A percentile compares a stretch with the other conserved stretches of the same genome.
Conservation (phyloP, 2,329 filamentous ascomycete genomes). For the Alternaria triticina region DNA sequence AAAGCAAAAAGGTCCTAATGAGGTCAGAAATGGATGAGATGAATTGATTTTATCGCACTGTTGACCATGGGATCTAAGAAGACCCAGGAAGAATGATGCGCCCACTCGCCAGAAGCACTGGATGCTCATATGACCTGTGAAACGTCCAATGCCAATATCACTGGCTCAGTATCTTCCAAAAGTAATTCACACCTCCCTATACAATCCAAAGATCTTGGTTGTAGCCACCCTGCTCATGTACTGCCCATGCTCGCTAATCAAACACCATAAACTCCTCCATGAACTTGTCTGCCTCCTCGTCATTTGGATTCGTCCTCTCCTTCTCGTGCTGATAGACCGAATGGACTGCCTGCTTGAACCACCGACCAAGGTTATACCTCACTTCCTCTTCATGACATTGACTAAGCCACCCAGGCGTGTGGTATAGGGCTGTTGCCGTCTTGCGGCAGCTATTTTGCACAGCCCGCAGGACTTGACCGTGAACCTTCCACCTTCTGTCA, state of each 20-base stretch:
- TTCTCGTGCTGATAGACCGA: not conserved
- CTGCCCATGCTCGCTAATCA: not conserved
- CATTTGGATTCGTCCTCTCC: not conserved
- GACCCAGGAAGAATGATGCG: not conserved
- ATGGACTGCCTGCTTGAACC: not conserved
- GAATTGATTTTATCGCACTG: not conserved
- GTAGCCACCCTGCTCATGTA: not conserved
- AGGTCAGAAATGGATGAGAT: not conserved
- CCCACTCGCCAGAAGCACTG: not conserved
- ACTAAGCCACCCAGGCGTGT: not conserved
- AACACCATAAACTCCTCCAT: slow-evolving; percentile 10
- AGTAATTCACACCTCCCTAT: not conserved
- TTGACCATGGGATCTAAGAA: not conserved
- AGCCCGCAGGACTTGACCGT: not conserved
- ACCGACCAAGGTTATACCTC: not conserved
- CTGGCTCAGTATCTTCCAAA: not conserved
- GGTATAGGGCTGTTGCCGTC: not conserved
- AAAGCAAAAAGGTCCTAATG: not conserved
- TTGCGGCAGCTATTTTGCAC: not conserved
- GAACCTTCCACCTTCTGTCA: not conserved
- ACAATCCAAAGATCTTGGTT: not conserved
- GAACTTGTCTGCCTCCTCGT: not conserved
- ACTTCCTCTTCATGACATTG: not conserved
- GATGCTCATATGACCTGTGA: not conserved
- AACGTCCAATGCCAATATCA: not conserved